Conservation (phyloP, 1,284 basidiomycete genomes). For the Apiotrichum domesticum region DNA sequence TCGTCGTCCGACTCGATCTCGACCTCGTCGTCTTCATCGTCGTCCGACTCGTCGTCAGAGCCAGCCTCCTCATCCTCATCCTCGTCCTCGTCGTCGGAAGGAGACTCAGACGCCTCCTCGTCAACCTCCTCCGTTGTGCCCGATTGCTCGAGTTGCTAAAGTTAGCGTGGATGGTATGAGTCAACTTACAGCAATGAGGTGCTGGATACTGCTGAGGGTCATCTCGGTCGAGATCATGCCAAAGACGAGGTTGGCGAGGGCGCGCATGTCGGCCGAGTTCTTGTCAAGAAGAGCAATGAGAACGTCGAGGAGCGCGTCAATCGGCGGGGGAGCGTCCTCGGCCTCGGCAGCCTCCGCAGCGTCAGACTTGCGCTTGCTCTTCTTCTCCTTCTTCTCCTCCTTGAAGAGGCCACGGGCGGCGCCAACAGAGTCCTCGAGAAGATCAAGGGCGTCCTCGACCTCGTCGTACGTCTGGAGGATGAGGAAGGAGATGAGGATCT, state of each 20-base stretch:
- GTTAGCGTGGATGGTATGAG: constrained; percentile 1
- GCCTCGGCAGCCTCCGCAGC: constrained; percentile 6
- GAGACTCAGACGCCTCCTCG: constrained; percentile 20
- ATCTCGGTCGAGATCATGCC: constrained; percentile 65
- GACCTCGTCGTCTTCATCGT: constrained; percentile 46
- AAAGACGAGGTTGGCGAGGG: constrained; percentile 76
- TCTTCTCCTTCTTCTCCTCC: constrained; percentile 7
- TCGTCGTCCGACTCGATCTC: constrained; percentile 48
- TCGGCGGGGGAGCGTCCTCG: constrained; percentile 54
- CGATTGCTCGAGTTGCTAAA: constrained; percentile 69
- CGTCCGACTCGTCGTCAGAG: constrained; percentile 49
- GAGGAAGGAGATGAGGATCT: constrained; percentile 64
- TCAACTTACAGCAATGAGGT: constrained; percentile 68
- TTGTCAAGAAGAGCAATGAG: constrained; percentile 85
- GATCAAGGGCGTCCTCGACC: constrained; percentile 54
- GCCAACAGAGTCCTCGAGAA: constrained; percentile 51
- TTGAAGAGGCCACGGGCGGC: constrained; percentile 12
- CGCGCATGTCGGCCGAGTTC: constrained; percentile 73
- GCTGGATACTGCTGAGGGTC: constrained; percentile 68
- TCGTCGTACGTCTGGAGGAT: constrained; percentile 66
- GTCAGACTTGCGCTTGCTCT: constrained; percentile 2
- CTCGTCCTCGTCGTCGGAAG: too few species aligned
- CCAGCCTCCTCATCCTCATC: constrained; percentile 48
- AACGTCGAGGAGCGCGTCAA: constrained; percentile 79
- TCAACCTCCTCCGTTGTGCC: constrained; percentile 47